Evolutionary conservation across 495 filamentous ascomycete species (phyloP).

Genomic region (Podospora anserina): DNA sequence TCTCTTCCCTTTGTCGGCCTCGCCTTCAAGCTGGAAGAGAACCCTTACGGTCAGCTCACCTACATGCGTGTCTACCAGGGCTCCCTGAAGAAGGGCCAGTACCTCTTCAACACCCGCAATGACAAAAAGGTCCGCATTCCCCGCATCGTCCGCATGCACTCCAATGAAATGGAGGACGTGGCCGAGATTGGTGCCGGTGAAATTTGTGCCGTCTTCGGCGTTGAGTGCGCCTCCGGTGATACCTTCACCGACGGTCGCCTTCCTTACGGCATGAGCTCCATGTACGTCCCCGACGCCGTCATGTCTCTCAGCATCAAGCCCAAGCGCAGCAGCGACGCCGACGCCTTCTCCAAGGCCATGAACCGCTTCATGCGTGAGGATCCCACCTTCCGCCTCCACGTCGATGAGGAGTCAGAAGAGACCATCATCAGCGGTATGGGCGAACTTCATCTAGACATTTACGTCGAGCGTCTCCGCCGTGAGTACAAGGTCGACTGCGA

Average conservation of each 20-base stretch:
- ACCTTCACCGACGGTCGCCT: conserved; percentile 94
- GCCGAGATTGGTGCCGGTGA: conserved; percentile 89
- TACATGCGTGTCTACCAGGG: conserved; percentile 99
- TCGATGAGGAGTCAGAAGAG: conserved; percentile 86
- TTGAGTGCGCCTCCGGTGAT: conserved; percentile 97
- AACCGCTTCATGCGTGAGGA: conserved; percentile 98
- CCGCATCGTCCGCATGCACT: conserved; percentile 98
- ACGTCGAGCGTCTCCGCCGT: conserved; percentile 95
- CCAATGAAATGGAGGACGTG: conserved; percentile 98
- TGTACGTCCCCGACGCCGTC: conserved; percentile 98
- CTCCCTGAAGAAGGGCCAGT: conserved; percentile 76
- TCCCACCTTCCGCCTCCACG: conserved; percentile 92
- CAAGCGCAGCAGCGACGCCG: conserved; percentile 85
- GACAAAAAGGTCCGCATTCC: conserved; percentile 97
- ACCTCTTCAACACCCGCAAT: conserved; percentile 89
- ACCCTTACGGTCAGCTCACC: conserved; percentile 96
- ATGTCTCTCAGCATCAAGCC: conserved; percentile 97
- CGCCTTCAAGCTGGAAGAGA: conserved; percentile 98
- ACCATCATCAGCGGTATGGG: conserved; percentile 99
- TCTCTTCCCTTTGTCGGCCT: conserved; percentile 90
- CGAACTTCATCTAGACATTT: conserved; percentile 94
- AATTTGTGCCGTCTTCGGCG: conserved; percentile 97
- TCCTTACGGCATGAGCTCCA: conserved; percentile 95
- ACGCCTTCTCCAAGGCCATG: conserved; percentile 98
- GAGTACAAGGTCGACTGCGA: conserved; percentile 95